phyloP scores from a whole-genome alignment of 1,284 basidiomycete genomes.

The Porogramme epimiltina region DNA sequence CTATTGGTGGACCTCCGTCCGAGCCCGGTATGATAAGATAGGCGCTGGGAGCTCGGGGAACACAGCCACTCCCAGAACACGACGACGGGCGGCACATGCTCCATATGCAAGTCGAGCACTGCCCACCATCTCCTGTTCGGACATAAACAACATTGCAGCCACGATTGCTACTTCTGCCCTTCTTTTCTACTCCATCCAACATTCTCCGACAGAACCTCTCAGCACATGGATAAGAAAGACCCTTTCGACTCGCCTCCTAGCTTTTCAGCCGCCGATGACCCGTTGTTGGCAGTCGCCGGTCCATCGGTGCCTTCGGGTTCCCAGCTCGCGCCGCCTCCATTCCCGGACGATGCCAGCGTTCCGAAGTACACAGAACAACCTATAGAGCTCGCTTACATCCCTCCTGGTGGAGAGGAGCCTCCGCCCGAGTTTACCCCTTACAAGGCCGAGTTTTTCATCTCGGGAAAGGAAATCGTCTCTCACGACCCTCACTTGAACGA shows the following conservation, averaged over 20 bases:
- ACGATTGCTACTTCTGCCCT: no score
- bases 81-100: no score
- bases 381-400: constrained; percentile 26
- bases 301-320: constrained; percentile 12
- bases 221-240: constrained; percentile 9
- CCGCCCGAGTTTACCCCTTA: constrained; percentile 68
- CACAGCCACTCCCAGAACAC: no score
- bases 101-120: no score
- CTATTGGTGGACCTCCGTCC: no score
- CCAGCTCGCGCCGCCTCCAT: constrained; percentile 1
- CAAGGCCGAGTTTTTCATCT: constrained; percentile 58
- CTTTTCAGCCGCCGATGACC: not conserved
- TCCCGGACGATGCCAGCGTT: constrained; percentile 3
- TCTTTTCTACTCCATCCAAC: no score
- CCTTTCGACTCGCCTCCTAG: not conserved
- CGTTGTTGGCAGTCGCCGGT: not conserved
- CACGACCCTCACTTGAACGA: constrained; percentile 73
- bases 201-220: no score
- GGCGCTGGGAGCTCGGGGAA: no score
- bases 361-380: constrained; percentile 22
- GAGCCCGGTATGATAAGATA: no score
- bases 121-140: no score
- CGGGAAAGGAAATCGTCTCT: constrained; percentile 58
- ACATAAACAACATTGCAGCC: no score
- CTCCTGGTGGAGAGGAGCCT: constrained; percentile 40